phyloP scores from a whole-genome alignment of 345 rosid species.

The Populus euphratica region DNA sequence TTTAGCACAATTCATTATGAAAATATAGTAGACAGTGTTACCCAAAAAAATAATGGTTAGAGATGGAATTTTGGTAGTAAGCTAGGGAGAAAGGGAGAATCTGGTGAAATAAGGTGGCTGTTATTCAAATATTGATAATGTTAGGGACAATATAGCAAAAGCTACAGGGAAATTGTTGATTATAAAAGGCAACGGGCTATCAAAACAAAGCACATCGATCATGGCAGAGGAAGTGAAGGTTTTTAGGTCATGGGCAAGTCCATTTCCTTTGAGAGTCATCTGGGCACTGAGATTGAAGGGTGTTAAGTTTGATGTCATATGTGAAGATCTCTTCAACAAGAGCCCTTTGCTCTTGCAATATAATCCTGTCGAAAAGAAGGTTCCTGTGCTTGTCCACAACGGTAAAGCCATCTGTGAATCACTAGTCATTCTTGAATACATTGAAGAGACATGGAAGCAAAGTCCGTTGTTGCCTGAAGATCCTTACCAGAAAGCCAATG shows the following conservation, averaged over 20 bases:
- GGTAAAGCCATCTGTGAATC: conserved; percentile 2
- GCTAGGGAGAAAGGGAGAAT: not conserved
- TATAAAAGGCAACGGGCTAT: not conserved
- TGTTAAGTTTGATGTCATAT: not conserved
- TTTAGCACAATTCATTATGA: too few relatives aligned
- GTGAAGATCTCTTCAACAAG: conserved; percentile 1
- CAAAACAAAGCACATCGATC: not conserved
- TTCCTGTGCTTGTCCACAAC: conserved; percentile 4
- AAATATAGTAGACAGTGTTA: too few relatives aligned
- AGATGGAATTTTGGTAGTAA: not conserved
- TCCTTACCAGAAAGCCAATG: not conserved
- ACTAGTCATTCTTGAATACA: conserved; percentile 8
- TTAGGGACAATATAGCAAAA: not conserved
- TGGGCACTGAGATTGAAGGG: conserved; percentile 8
- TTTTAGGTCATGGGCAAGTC: not conserved
- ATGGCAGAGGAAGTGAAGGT: not conserved
- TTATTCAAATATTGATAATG: too few relatives aligned
- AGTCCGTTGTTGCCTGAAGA: conserved; percentile 6
- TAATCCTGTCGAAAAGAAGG: not conserved
- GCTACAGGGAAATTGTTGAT: not conserved
- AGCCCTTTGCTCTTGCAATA: not conserved
- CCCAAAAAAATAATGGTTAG: not conserved
- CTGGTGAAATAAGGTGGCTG: not conserved
- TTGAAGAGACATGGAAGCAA: conserved; percentile 11
- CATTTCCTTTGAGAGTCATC: not conserved